A percentile compares a stretch with the other conserved stretches of the same genome.
These are phyloP conservation scores for Boletellus emodensis DNA, from an alignment of 768 basidiomycete species.

Conservation along the genomic window DNA sequence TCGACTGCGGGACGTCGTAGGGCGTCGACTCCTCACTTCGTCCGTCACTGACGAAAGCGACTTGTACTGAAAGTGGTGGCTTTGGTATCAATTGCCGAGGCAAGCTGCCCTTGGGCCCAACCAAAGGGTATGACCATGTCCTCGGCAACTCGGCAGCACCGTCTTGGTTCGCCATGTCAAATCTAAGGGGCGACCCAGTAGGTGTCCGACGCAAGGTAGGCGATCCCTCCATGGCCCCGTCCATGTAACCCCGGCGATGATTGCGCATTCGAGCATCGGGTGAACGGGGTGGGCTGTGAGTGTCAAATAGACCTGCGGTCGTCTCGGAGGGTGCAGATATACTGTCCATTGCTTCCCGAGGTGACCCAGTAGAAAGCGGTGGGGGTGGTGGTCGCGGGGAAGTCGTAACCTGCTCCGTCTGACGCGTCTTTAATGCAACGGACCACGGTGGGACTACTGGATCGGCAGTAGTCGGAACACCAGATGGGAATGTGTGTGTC, in stretches of 20 bases:
- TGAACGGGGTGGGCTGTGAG: constrained; percentile 8
- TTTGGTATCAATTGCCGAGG: constrained; percentile 4
- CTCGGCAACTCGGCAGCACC: constrained; percentile 24
- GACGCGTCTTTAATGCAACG: not conserved
- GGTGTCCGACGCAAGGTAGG: constrained; percentile 43
- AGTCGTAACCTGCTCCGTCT: not conserved
- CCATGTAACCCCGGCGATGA: constrained; percentile 59
- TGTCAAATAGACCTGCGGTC: constrained; percentile 2
- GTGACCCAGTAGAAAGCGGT: constrained; percentile 23
- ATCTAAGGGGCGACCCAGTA: constrained; percentile 41
- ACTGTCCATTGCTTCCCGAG: constrained; percentile 8
- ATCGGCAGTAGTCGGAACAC: constrained; percentile 34
- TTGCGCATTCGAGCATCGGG: constrained; percentile 34
- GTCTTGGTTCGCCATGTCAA: constrained; percentile 18
- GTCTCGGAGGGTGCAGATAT: constrained; percentile 14
- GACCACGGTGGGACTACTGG: constrained; percentile 41
- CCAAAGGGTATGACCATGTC: constrained; percentile 37
- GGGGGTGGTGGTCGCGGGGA: constrained; percentile 1
- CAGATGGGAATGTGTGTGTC: constrained; percentile 47
- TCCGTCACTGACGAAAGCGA: constrained; percentile 9
- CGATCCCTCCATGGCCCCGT: constrained; percentile 32
- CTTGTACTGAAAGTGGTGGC: constrained; percentile 13
- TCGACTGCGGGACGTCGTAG: constrained; percentile 40
- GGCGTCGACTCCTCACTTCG: constrained; percentile 44
- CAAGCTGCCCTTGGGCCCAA: constrained; percentile 9